Evolutionary conservation across 495 filamentous ascomycete species (phyloP).

Genomic region (Elasticomyces elasticus): DNA sequence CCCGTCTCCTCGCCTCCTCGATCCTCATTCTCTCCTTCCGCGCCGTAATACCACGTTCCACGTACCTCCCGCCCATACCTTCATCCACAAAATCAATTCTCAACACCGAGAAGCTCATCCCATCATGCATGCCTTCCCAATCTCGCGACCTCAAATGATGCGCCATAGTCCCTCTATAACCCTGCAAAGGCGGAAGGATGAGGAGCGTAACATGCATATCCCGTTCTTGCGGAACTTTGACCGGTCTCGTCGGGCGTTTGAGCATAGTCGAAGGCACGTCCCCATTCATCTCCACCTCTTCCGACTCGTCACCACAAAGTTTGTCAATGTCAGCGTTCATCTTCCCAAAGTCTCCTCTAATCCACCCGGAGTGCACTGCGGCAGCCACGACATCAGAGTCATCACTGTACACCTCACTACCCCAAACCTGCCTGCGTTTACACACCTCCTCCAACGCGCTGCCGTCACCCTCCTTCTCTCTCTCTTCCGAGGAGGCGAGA

Average conservation of each 20-base stretch:
- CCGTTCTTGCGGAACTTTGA: conserved; percentile 46
- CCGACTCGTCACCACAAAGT: conserved; percentile 41
- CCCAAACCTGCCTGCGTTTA: conserved; percentile 69
- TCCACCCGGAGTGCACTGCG: conserved; percentile 86
- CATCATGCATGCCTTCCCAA: conserved; percentile 63
- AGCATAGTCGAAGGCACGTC: conserved; percentile 29
- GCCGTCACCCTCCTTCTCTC: conserved; percentile 26
- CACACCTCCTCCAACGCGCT: conserved; percentile 72
- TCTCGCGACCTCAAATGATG: conserved; percentile 71
- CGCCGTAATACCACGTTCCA: conserved; percentile 53
- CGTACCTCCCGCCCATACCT: conserved; percentile 47
- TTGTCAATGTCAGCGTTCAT: conserved; percentile 61
- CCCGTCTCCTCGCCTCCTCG: conserved; percentile 16
- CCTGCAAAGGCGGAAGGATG: conserved; percentile 66
- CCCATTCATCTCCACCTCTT: too few relatives aligned
- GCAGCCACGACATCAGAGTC: conserved; percentile 90
- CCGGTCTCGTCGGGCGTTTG: conserved; percentile 38
- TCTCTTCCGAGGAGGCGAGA: conserved; percentile 31
- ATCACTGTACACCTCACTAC: conserved; percentile 87
- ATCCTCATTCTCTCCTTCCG: conserved; percentile 46
- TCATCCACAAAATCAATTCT: conserved; percentile 75
- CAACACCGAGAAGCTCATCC: conserved; percentile 76
- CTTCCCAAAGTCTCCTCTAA: conserved; percentile 77
- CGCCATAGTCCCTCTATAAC: conserved; percentile 61
- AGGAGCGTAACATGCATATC: conserved; percentile 80